A percentile compares a stretch with the other conserved stretches of the same genome.
Conservation (phyloP, 495 filamentous ascomycete genomes). For the Sordaria brevicollis region DNA sequence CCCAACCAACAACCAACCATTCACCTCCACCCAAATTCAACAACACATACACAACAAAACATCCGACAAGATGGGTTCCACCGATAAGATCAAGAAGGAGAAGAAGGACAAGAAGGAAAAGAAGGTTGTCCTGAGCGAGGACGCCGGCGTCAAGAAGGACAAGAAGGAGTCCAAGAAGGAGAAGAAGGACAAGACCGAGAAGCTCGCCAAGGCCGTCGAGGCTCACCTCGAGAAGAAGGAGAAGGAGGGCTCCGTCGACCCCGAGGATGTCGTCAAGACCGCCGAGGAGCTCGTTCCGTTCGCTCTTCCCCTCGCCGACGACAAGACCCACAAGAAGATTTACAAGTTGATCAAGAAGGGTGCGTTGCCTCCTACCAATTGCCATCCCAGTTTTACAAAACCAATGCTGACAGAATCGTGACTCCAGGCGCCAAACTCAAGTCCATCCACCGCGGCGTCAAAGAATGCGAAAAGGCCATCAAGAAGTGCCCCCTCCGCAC, state of each 20-base stretch:
- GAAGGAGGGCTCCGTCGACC: constrained; percentile 20
- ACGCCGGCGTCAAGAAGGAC: constrained; percentile 49
- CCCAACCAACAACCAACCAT: background rate
- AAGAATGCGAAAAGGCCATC: constrained; percentile 95
- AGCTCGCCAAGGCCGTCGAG: constrained; percentile 29
- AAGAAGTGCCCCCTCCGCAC: constrained; percentile 66
- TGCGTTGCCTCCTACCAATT: constrained; percentile 33
- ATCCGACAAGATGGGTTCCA: constrained; percentile 15
- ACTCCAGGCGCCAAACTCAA: constrained; percentile 86
- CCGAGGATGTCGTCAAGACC: constrained; percentile 32
- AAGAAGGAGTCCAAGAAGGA: constrained; percentile 77
- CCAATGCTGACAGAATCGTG: too few species aligned
- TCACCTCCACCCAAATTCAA: too few species aligned
- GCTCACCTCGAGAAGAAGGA: constrained; percentile 21
- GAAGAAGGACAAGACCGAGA: constrained; percentile 53
- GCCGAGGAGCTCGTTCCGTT: constrained; percentile 83
- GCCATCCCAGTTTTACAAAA: background rate
- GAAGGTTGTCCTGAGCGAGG: constrained; percentile 5
- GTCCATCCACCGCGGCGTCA: constrained; percentile 91
- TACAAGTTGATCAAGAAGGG: constrained; percentile 90
- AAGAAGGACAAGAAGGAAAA: constrained; percentile 12
- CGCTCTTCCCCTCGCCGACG: constrained; percentile 79
- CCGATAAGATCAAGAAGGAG: constrained; percentile 12
- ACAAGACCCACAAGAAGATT: constrained; percentile 87
- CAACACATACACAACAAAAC: background rate